Evolutionary conservation across 495 filamentous ascomycete species (phyloP).

Genomic region (Aspergillus haitiensis): DNA sequence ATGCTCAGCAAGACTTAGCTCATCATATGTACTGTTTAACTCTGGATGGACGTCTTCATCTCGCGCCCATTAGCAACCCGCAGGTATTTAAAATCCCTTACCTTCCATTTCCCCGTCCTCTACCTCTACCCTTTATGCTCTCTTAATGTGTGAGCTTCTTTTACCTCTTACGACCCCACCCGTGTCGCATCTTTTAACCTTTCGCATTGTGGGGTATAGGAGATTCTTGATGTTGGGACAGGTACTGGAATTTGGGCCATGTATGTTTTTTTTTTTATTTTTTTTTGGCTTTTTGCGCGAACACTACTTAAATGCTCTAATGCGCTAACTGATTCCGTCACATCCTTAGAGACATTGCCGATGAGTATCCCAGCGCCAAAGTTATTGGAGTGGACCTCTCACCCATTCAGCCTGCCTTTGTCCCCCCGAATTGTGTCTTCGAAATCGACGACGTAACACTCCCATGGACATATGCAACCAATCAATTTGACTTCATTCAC

Average conservation of each 20-base stretch:
- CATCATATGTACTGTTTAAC: slow-evolving; percentile 39
- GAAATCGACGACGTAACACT: slow-evolving; percentile 56
- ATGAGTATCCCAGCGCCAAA: slow-evolving; percentile 48
- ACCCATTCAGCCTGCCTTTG: slow-evolving; percentile 44
- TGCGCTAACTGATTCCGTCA: slow-evolving; percentile 18
- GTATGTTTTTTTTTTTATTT: slow-evolving; percentile 26
- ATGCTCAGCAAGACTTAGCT: slow-evolving; percentile 31
- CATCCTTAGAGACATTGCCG: slow-evolving; percentile 45
- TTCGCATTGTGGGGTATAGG: slow-evolving; percentile 13
- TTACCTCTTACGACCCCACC: too few relatives aligned
- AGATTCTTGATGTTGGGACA: slow-evolving; percentile 55
- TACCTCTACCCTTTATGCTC: neutral
- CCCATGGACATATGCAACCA: slow-evolving; percentile 54
- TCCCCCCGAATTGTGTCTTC: slow-evolving; percentile 54
- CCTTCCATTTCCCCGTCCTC: neutral
- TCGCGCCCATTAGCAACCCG: slow-evolving; percentile 46
- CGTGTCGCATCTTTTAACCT: neutral
- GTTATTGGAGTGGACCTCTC: slow-evolving; percentile 49
- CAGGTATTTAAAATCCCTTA: slow-evolving; percentile 22
- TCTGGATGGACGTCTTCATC: slow-evolving; percentile 49
- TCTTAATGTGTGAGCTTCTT: neutral
- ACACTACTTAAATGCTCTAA: slow-evolving; percentile 17
- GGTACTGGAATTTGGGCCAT: slow-evolving; percentile 59
- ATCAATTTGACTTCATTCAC: slow-evolving; percentile 68
- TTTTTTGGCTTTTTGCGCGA: neutral